Evolutionary conservation across 257 asterid genomes (phyloP), one percentile per base, ranked within the genome.

Genomic region (Jaltomata sinuosa): DNA sequence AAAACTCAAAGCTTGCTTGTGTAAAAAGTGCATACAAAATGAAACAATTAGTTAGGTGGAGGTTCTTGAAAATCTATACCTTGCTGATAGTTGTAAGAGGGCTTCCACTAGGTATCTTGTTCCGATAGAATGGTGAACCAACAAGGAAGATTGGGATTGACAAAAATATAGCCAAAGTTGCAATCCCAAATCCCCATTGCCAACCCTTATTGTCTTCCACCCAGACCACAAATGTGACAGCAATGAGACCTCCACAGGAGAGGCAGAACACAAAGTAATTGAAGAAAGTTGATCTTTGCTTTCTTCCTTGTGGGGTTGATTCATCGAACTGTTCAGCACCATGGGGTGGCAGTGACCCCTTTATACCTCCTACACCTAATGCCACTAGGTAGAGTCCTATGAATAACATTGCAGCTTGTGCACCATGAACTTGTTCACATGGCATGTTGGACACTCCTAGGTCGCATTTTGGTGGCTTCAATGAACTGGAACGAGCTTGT

Each of bases 181-280:
- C 87, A 19, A 93, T 87, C 9, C 94, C 96, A 15, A 94, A 93
- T 8, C 99, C 99, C 98, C 99, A 96, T 80, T 93, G 88, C 98
- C 98, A 93, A 2, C 99, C 99, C 87, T 88, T 93, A 84, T 95
- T 95, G 90, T 96, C 99, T 85, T 94, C 98, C 54, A 95, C 80
- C 97, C 98, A 95, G 22, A 94, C 98, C 8, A 94, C 93, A 0
- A 95, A 80, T 0, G 98, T 94, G 29, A 95, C 98, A 0, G 97
- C 98, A 49, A 96, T 86, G 16, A 96, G 87, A 50, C 84, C 97
- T 1, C 99, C 99, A 84, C 88, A 89, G 0, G 98, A 76, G 11
- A 96, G 94, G 80, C 93, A 93, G 84, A 93, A 93, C 81, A 93
- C 96, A 34, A 87, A 94, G 86, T 93, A 93, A 86, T 96, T 96